Conservation (phyloP, 805 yeast species). For the Diddensiella transvaalensis region DNA sequence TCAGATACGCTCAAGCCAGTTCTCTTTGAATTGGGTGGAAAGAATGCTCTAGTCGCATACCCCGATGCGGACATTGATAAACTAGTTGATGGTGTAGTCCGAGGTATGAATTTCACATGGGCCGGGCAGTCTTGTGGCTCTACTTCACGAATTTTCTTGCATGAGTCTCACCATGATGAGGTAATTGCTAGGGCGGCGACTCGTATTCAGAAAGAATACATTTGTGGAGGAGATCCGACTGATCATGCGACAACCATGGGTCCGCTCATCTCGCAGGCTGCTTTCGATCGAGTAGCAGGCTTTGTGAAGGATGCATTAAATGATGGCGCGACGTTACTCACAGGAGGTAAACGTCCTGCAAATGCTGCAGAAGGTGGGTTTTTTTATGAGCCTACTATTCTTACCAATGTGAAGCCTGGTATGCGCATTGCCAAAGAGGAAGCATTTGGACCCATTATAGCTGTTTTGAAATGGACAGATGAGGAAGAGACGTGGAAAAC, state of each 20-base stretch:
- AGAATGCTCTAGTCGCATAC: constrained; percentile 83
- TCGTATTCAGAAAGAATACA: constrained; percentile 46
- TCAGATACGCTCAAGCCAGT: constrained; percentile 74
- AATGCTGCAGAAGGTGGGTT: constrained; percentile 51
- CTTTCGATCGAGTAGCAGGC: constrained; percentile 65
- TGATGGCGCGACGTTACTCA: constrained; percentile 76
- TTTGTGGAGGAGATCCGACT: constrained; percentile 65
- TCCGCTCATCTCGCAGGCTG: constrained; percentile 77
- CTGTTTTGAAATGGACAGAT: constrained; percentile 56
- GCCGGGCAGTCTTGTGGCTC: constrained; percentile 95
- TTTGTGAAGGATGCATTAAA: constrained; percentile 70
- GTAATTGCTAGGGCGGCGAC: constrained; percentile 54
- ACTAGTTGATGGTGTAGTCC: constrained; percentile 67
- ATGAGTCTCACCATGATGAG: constrained; percentile 73
- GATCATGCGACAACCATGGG: constrained; percentile 73
- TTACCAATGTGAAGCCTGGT: constrained; percentile 59
- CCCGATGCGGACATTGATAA: constrained; percentile 76
- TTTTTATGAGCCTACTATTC: constrained; percentile 70
- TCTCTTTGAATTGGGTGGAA: constrained; percentile 91
- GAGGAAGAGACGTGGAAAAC: constrained; percentile 62
- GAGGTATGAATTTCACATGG: constrained; percentile 84
- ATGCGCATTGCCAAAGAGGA: constrained; percentile 72
- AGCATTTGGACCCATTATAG: constrained; percentile 82
- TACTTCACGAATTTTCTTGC: constrained; percentile 84
- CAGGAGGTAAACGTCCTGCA: constrained; percentile 61